phyloP scores from a whole-genome alignment of 805 yeast genomes.

The Hanseniaspora lachancei region DNA sequence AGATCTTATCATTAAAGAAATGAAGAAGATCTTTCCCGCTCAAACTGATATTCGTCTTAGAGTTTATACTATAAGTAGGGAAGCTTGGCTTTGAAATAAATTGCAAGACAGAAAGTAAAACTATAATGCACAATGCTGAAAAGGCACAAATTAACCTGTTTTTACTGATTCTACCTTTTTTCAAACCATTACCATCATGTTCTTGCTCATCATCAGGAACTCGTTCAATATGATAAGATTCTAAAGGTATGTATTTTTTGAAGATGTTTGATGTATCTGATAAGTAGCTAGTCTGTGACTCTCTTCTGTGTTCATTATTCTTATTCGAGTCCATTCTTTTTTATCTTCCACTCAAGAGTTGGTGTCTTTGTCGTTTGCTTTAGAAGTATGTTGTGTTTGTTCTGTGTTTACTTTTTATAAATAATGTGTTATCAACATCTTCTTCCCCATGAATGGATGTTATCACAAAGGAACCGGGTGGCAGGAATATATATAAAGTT shows the following conservation, averaged over 20 bases:
- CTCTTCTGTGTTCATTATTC: background rate
- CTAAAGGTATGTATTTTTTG: background rate
- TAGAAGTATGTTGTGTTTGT: too few relatives aligned
- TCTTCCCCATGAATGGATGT: too few relatives aligned
- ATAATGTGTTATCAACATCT: too few relatives aligned
- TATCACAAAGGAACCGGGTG: too few relatives aligned
- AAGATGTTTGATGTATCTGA: background rate
- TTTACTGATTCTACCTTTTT: background rate
- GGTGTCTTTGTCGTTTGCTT: too few relatives aligned
- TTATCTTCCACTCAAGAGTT: too few relatives aligned
- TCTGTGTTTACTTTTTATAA: too few relatives aligned
- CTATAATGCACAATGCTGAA: background rate
- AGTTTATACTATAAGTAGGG: background rate
- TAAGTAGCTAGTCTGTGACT: background rate
- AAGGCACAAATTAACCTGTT: background rate
- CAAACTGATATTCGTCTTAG: background rate
- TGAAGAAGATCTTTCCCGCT: background rate
- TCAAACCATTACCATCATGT: background rate
- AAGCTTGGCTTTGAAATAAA: background rate
- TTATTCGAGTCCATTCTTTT: background rate
- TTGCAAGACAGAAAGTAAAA: background rate
- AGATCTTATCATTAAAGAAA: constrained; percentile 1
- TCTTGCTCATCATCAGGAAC: background rate
- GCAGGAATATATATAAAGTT: too few relatives aligned
- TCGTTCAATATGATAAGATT: background rate